Conservation (phyloP, 768 basidiomycete species). For the Sutorius australiensis region DNA sequence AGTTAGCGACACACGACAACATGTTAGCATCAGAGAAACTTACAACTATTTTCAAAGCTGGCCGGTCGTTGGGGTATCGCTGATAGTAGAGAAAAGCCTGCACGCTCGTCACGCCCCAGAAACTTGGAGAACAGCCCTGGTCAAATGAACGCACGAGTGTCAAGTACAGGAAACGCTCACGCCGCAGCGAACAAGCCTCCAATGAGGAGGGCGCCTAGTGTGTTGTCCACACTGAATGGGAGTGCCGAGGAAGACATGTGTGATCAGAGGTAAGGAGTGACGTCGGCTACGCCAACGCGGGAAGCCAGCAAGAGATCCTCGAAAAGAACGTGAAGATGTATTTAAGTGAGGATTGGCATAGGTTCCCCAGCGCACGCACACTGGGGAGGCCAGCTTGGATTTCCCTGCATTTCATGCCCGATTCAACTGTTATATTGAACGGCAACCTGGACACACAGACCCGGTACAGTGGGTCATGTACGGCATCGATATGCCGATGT, state of each 20-base stretch:
- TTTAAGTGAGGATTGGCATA: not conserved
- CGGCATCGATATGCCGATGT: not conserved
- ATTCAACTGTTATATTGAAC: not conserved
- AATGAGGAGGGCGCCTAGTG: slow-evolving; percentile 52
- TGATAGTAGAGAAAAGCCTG: slow-evolving; percentile 53
- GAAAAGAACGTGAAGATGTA: not conserved
- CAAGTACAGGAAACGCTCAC: slow-evolving; percentile 32
- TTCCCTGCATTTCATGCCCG: not conserved
- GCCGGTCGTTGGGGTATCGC: slow-evolving; percentile 33
- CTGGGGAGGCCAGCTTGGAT: too few relatives aligned
- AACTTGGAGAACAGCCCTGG: slow-evolving; percentile 27
- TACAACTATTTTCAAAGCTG: slow-evolving; percentile 37
- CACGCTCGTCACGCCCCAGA: slow-evolving; percentile 56
- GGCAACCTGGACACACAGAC: not conserved
- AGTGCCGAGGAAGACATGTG: slow-evolving; percentile 12
- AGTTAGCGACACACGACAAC: slow-evolving; percentile 26
- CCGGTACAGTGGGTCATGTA: not conserved
- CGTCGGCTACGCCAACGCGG: not conserved
- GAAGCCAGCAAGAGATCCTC: not conserved
- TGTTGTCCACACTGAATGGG: slow-evolving; percentile 39
- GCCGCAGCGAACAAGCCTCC: slow-evolving; percentile 52
- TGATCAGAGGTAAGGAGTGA: not conserved
- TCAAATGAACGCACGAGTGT: not conserved
- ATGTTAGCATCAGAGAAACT: slow-evolving; percentile 4
- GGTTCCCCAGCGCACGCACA: not conserved